Evolutionary conservation across 768 basidiomycete genomes (phyloP), one percentile per base, ranked within the genome.

Genomic region (Lepiota subincarnata): DNA sequence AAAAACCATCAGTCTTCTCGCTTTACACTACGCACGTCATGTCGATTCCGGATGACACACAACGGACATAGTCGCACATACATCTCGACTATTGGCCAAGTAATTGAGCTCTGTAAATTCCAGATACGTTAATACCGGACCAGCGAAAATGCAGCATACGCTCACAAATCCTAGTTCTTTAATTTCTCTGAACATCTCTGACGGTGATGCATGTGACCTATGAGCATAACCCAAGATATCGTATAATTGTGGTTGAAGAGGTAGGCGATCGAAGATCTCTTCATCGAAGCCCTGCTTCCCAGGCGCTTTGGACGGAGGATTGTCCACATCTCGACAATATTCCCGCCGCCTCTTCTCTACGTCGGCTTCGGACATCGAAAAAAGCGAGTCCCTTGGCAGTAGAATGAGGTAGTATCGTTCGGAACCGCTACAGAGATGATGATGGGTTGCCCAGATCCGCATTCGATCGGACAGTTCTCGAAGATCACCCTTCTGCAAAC

Each of bases 71-170:
- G 66, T 28, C 76, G 77, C 37, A 76, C 70, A 66, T 87, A 87
- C 35, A 81, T 76, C 63, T 87, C 86, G 4, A 80, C 75, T 82
- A 87, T 87, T 3, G 86, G 82, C 84, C 84, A 87, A 6, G 85
- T 86, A 50, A 87, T 77, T 19, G 73, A 73, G 22, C 83, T 78
- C 86, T 87, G 47, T 19, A 50, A 37, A 59, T 31, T 28, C 45
- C 52, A 53, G 10, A 2, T 44, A 7, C 11, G 41, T 52, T 43
- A 20, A 20, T 34, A 19, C 10, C 3, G 35, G 24, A 11, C 10
- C 31, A 24, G 31, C 3, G 50, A 34, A 44, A 22, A 44, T 36
- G 5, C 22, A 34, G 6, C 35, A 48, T 52, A 28, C 22, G 71
- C 83, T 68, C 61, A 87, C 86, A 56, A 86, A 79, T 57, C 83